Evolutionary conservation across 805 yeast genomes (phyloP), one percentile per base, ranked within the genome.

Genomic region (Wickerhamomyces mucosus): DNA sequence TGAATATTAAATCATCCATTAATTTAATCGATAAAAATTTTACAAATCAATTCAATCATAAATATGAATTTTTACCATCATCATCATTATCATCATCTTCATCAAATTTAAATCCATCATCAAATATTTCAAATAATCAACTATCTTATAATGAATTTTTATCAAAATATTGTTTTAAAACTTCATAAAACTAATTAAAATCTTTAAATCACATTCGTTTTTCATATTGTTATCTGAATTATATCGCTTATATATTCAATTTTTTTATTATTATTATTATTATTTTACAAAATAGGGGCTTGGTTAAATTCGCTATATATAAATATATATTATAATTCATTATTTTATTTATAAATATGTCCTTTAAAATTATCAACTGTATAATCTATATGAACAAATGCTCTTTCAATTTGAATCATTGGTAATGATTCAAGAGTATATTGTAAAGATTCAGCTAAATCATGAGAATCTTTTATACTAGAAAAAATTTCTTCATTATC

Each of bases 361-460:
- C 67, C 67, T 26, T 42, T 42, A 41, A 46, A 62, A 37, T 63
- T 63, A 10, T 54, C 51, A 13, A 53, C 64, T 27, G 53, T 52
- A 37, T 75, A 75, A 44, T 82, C 94, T 20, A 81, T 64, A 50
- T 82, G 94, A 13, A 82, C 92, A 61, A 77, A 82, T 2, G 88
- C 85, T 32, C 94, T 61, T 48, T 82, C 89, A 3, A 82, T 85
- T 51, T 64, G 69, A 3, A 82, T 86, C 51, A 63, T 69, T 0
- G 89, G 86, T 37, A 82, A 57, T 0, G 86, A 73, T 41, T 82
- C 94, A 17, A 82, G 63, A 2, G 92, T 81, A 46, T 80, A 82
- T 53, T 82, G 94, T 27, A 82, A 56, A 0, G 88, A 77, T 52
- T 81, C 94, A 4, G 84, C 94, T 21, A 82, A 62, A 50, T 82